These are phyloP conservation scores for Yamadazyma paraphyllophila DNA, from an alignment of 805 yeast genomes.

Conservation along the genomic window DNA sequence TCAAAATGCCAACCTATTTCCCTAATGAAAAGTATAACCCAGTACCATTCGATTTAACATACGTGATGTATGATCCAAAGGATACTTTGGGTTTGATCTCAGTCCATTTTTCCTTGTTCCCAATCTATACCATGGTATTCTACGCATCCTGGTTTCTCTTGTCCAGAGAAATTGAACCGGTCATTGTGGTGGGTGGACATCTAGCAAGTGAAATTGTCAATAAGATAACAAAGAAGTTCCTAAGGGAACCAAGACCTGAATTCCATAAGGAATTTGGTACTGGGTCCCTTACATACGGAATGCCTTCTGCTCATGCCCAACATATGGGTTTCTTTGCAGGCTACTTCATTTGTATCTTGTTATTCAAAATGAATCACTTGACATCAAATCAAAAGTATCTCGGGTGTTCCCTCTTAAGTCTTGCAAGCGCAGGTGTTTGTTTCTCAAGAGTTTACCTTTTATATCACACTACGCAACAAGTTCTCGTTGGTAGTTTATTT, in stretches of 20 bases:
- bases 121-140: constrained; percentile 74
- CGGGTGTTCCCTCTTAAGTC: constrained; percentile 26
- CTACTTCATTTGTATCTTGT: constrained; percentile 47
- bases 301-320: constrained; percentile 97
- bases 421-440: constrained; percentile 45
- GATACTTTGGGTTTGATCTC: constrained; percentile 57
- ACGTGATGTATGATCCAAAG: constrained; percentile 70
- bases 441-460: constrained; percentile 72
- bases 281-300: constrained; percentile 67
- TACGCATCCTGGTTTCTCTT: constrained; percentile 81
- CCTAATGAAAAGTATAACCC: constrained; percentile 24
- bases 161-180: constrained; percentile 83
- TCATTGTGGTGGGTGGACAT: constrained; percentile 83
- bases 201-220: constrained; percentile 73
- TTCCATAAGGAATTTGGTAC: constrained; percentile 45
- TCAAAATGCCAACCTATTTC: constrained; percentile 17
- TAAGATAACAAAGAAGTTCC: constrained; percentile 57
- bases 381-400: constrained; percentile 21
- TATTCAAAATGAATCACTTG: constrained; percentile 41
- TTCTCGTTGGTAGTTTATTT: constrained; percentile 62
- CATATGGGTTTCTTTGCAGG: constrained; percentile 85
- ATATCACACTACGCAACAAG: constrained; percentile 77
- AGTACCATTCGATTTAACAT: constrained; percentile 81
- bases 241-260: constrained; percentile 76
- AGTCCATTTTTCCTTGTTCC: constrained; percentile 77